phyloP scores from a whole-genome alignment of 179 eudicot species.

The Camellia oleifera region DNA sequence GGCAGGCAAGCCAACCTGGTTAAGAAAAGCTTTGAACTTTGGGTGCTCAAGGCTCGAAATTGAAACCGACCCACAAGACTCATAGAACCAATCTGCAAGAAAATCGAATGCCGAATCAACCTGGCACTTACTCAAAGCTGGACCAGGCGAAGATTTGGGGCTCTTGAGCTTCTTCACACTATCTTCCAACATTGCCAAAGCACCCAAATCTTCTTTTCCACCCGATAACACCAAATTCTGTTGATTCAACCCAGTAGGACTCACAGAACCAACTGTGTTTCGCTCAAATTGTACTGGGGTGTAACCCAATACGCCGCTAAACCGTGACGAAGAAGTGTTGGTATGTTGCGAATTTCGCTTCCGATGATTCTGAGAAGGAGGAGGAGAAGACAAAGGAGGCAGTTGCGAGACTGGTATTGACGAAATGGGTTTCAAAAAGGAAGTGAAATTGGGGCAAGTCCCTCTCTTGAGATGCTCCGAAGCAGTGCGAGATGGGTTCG shows the following conservation, averaged over 20 bases:
- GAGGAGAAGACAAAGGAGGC: conserved; percentile 18
- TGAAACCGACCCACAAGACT: conserved; percentile 57
- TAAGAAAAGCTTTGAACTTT: conserved; percentile 47
- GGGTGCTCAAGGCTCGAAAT: conserved; percentile 55
- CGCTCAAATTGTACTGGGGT: conserved; percentile 19
- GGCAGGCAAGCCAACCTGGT: conserved; percentile 46
- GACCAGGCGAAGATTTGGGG: conserved; percentile 50
- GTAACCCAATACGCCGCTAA: conserved; percentile 26
- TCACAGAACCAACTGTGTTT: neutral
- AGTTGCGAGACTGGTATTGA: conserved; percentile 20
- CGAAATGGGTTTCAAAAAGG: conserved; percentile 31
- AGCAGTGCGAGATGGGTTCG: conserved; percentile 89
- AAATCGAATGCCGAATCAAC: conserved; percentile 36
- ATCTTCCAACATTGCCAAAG: conserved; percentile 46
- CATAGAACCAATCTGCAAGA: conserved; percentile 58
- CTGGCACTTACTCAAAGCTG: conserved; percentile 38
- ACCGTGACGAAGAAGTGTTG: conserved; percentile 21
- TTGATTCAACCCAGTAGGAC: conserved; percentile 19
- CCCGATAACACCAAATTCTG: conserved; percentile 53
- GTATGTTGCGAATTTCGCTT: conserved; percentile 26
- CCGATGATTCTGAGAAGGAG: conserved; percentile 35
- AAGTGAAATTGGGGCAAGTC: conserved; percentile 63
- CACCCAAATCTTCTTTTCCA: conserved; percentile 46
- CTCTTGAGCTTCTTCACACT: conserved; percentile 63
- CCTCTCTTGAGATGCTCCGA: conserved; percentile 74